These are phyloP conservation scores for Xylaria sp. DNA, from an alignment of 2,329 filamentous ascomycete species.

Conservation along the genomic window DNA sequence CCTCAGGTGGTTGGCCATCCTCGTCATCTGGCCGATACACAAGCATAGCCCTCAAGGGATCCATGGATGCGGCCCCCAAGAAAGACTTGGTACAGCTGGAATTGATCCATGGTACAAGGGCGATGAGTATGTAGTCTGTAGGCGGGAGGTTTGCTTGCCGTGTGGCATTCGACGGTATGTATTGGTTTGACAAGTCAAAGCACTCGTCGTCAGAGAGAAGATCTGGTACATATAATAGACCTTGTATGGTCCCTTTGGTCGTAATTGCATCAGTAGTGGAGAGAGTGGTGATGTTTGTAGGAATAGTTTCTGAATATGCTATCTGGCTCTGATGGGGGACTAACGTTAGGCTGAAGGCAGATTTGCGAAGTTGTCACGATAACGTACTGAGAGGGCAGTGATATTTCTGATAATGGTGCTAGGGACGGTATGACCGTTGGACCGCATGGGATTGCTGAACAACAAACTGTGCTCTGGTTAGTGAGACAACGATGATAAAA, in stretches of 20 bases:
- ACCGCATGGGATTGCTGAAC: conserved; percentile 69
- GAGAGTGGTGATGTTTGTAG: conserved; percentile 77
- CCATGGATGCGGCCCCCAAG: conserved; percentile 68
- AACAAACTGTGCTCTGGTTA: conserved; percentile 59
- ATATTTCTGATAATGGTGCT: conserved; percentile 68
- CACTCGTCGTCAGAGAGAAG: conserved; percentile 70
- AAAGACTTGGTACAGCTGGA: conserved; percentile 78
- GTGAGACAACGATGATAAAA: conserved; percentile 21
- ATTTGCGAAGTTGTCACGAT: conserved; percentile 13
- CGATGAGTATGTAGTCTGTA: conserved; percentile 78
- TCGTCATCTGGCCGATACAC: conserved; percentile 70
- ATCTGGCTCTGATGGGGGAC: conserved; percentile 53
- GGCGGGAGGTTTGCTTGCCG: conserved; percentile 74
- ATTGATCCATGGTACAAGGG: conserved; percentile 87
- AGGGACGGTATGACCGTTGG: conserved; percentile 60
- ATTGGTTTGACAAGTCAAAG: conserved; percentile 68
- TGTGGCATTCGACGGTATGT: conserved; percentile 81
- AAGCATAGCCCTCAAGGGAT: conserved; percentile 71
- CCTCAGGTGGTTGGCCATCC: conserved; percentile 71
- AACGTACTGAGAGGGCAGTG: conserved; percentile 65
- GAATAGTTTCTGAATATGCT: conserved; percentile 64
- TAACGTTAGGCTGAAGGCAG: conserved; percentile 39
- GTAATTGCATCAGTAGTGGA: conserved; percentile 73
- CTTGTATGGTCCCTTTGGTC: conserved; percentile 72
- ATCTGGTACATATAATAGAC: conserved; percentile 87